Percentiles rank a stretch among this genome's conserved stretches.
These are phyloP conservation scores for Phlebopus sp. DNA, from an alignment of 1,284 basidiomycete genomes.

Conservation along the genomic window DNA sequence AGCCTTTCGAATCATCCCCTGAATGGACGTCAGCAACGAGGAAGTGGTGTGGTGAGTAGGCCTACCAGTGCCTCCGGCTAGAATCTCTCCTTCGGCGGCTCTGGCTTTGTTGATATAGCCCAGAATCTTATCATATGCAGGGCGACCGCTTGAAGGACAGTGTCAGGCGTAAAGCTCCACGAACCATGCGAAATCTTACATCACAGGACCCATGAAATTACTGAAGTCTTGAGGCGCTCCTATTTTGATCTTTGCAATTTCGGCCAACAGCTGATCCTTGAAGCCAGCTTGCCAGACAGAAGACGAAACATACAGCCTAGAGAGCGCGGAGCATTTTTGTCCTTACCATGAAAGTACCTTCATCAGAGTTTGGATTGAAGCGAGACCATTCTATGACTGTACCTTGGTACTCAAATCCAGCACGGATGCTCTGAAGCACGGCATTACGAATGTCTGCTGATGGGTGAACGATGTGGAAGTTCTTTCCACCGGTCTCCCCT, in stretches of 20 bases:
- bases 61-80: constrained; percentile 80
- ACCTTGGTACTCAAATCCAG: constrained; percentile 97
- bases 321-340: constrained; percentile 97
- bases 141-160: constrained; percentile 53
- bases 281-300: constrained; percentile 89
- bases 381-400: neutral
- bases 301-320: constrained; percentile 85
- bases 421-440: constrained; percentile 85
- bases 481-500: constrained; percentile 97
- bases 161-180: neutral
- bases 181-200: constrained; percentile 46
- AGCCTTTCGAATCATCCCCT: constrained; percentile 89
- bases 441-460: constrained; percentile 87
- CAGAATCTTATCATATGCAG: constrained; percentile 88
- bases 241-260: constrained; percentile 83
- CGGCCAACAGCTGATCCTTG: constrained; percentile 74
- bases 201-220: constrained; percentile 96
- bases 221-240: constrained; percentile 77
- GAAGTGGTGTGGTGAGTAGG: constrained; percentile 3
- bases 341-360: constrained; percentile 39
- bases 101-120: constrained; percentile 88
- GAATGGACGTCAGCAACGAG: neutral
- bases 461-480: constrained; percentile 93
- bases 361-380: neutral
- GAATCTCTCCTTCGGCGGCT: constrained; percentile 83